phyloP scores from a whole-genome alignment of 1,284 basidiomycete species.

The Takashimella tepidaria region DNA sequence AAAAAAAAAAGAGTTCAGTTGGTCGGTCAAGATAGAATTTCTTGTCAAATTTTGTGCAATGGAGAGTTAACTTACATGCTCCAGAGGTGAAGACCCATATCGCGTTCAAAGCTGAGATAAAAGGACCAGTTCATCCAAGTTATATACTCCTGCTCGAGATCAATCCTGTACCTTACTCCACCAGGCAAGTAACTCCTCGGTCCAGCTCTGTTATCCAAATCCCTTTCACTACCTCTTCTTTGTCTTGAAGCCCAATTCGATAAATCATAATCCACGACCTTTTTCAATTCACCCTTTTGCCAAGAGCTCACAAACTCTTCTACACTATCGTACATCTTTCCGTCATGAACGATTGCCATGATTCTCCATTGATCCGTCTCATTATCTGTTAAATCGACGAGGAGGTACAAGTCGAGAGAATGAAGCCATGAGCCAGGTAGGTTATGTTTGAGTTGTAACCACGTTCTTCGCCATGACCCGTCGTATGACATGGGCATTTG shows the following conservation, averaged over 20 bases:
- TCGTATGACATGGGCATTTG: constrained; percentile 58
- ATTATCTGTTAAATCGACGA: constrained; percentile 56
- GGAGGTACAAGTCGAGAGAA: constrained; percentile 52
- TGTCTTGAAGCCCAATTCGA: constrained; percentile 43
- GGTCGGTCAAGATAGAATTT: not conserved
- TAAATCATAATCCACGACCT: constrained; percentile 44
- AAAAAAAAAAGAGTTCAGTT: not conserved
- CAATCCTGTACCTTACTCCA: constrained; percentile 58
- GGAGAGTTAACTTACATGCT: constrained; percentile 53
- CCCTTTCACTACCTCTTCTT: constrained; percentile 48
- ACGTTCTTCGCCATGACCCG: constrained; percentile 54
- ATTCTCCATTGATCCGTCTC: constrained; percentile 55
- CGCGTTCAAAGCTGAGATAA: constrained; percentile 60
- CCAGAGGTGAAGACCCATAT: constrained; percentile 63
- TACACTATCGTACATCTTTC: constrained; percentile 53
- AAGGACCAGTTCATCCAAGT: constrained; percentile 52
- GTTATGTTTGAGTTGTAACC: constrained; percentile 19
- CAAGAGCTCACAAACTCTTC: constrained; percentile 56
- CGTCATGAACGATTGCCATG: constrained; percentile 58
- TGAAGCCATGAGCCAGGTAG: constrained; percentile 50
- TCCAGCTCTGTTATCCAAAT: constrained; percentile 60
- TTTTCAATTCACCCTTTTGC: constrained; percentile 54
- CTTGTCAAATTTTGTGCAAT: not conserved
- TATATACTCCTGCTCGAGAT: constrained; percentile 54
- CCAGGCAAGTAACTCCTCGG: constrained; percentile 58